These are phyloP conservation scores for Myochromella boudieri DNA, from an alignment of 768 basidiomycete species.

Conservation along the genomic window DNA sequence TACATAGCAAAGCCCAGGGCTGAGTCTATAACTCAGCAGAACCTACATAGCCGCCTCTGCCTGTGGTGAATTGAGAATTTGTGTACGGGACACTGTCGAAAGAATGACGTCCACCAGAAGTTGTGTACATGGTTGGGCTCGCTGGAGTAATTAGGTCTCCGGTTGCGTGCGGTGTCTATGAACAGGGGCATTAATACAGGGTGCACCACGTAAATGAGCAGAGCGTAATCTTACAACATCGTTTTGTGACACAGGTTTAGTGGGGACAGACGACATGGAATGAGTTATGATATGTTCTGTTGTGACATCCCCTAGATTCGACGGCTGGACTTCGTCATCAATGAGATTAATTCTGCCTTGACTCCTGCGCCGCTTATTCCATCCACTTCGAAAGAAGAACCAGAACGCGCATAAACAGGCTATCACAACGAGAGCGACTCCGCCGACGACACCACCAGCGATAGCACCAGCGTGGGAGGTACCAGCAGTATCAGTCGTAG, in stretches of 20 bases:
- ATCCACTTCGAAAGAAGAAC: constrained; percentile 27
- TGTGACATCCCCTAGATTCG: neutral
- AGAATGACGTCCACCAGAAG: constrained; percentile 24
- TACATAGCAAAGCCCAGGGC: too few relatives aligned
- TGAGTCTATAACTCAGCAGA: too few relatives aligned
- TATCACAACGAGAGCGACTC: constrained; percentile 41
- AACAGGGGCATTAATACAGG: neutral
- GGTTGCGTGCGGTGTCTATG: constrained; percentile 4
- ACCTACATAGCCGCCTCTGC: constrained; percentile 26
- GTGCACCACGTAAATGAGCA: too few relatives aligned
- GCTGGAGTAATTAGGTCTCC: constrained; percentile 25
- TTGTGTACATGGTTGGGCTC: constrained; percentile 30
- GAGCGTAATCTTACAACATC: constrained; percentile 1
- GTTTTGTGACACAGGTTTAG: neutral
- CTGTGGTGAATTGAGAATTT: constrained; percentile 18
- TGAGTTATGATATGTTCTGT: constrained; percentile 1
- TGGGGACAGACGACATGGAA: constrained; percentile 10
- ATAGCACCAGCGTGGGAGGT: constrained; percentile 50
- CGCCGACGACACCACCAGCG: constrained; percentile 60
- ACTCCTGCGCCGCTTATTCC: constrained; percentile 3
- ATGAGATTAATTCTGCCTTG: constrained; percentile 12
- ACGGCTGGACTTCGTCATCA: constrained; percentile 13
- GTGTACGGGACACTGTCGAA: constrained; percentile 28
- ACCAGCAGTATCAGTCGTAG: neutral
- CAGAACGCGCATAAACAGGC: constrained; percentile 38